Evolutionary conservation across 129 eudicot genomes (phyloP).

Genomic region (Centaurea solstitialis): DNA sequence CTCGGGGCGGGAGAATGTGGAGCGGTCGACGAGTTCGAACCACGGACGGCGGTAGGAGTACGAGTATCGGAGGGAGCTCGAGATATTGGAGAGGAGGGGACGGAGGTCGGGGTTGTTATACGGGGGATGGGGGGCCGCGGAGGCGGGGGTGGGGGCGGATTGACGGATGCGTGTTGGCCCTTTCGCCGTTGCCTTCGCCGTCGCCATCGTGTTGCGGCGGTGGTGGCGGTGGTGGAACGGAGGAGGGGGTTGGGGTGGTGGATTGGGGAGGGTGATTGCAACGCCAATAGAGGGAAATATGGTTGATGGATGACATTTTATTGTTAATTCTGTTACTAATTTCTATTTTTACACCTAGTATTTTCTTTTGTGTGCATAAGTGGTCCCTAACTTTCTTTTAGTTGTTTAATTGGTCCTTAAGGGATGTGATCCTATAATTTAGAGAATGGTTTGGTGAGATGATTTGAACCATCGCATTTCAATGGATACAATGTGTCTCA

Average conservation of each 20-base stretch:
- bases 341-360: neutral
- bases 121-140: neutral
- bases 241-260: constrained; percentile 5
- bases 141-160: constrained; percentile 8
- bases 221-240: constrained; percentile 9
- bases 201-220: constrained; percentile 22
- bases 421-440: neutral
- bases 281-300: neutral
- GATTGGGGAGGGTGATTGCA: neutral
- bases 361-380: neutral
- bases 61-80: constrained; percentile 37
- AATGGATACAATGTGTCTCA: neutral
- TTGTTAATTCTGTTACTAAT: constrained; percentile 15
- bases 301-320: neutral
- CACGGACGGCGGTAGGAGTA: constrained; percentile 74
- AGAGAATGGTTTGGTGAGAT: neutral
- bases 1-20: constrained; percentile 65
- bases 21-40: constrained; percentile 68
- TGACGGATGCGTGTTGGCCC: constrained; percentile 28
- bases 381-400: neutral
- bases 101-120: constrained; percentile 49
- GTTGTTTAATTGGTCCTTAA: neutral
- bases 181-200: neutral
- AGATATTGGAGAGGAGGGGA: constrained; percentile 42
- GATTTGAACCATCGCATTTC: neutral